These are phyloP conservation scores for Ceratobasidium theobromae DNA, from an alignment of 1,284 basidiomycete species.

Conservation along the genomic window DNA sequence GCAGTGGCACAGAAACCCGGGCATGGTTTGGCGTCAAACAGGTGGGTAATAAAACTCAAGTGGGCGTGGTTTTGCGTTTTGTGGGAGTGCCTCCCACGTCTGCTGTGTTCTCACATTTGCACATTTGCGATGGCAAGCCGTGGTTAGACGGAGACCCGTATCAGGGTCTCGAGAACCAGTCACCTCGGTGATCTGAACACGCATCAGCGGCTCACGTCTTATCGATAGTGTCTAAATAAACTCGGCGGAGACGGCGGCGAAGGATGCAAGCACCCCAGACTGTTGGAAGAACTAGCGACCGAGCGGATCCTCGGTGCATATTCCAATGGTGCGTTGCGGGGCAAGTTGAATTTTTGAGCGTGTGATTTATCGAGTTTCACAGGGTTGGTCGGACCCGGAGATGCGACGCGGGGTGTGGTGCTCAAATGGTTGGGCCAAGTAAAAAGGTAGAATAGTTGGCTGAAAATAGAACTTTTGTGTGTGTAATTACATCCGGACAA, in stretches of 20 bases:
- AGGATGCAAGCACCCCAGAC: constrained; percentile 51
- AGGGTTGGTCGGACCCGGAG: constrained; percentile 5
- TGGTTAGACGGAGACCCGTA: too few species aligned
- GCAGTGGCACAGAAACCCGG: constrained; percentile 42
- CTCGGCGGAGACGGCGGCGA: not conserved
- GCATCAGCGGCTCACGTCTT: not conserved
- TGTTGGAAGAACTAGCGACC: constrained; percentile 70
- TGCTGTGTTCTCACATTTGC: too few species aligned
- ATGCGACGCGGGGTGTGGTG: constrained; percentile 16
- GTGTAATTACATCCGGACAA: too few species aligned
- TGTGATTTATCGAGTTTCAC: too few species aligned
- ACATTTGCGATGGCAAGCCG: too few species aligned
- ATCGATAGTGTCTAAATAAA: constrained; percentile 26
- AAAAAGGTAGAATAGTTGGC: not conserved
- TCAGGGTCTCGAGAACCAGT: too few species aligned
- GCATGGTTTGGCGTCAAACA: constrained; percentile 88
- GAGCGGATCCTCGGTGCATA: constrained; percentile 54
- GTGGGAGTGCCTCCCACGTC: too few species aligned
- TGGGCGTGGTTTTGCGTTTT: too few species aligned
- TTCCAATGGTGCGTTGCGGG: constrained; percentile 33
- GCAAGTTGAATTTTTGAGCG: constrained; percentile 6
- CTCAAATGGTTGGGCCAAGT: constrained; percentile 33
- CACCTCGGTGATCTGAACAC: not conserved
- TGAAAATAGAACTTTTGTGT: too few species aligned
- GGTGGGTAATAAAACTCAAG: constrained; percentile 63